Evolutionary conservation across 1,284 basidiomycete species (phyloP).

Genomic region (Ceratobasidium sp.): DNA sequence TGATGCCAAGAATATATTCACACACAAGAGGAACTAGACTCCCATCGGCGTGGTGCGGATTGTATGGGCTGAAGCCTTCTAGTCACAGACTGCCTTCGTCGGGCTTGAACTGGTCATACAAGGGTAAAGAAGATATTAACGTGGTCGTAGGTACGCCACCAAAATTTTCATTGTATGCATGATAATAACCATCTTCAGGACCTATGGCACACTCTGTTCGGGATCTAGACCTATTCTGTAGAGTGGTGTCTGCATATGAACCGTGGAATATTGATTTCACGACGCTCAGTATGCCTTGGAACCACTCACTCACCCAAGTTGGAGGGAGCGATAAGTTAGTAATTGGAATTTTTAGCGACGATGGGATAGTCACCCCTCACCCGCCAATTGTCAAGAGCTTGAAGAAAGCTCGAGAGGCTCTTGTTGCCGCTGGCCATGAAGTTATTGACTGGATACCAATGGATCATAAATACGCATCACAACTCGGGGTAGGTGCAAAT

Average conservation of each 20-base stretch:
- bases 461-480: slow-evolving; percentile 57
- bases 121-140: slow-evolving; percentile 58
- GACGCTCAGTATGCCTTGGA: slow-evolving; percentile 62
- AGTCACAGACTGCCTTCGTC: slow-evolving; percentile 60
- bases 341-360: slow-evolving; percentile 62
- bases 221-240: slow-evolving; percentile 61
- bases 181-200: slow-evolving; percentile 55
- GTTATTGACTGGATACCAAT: slow-evolving; percentile 58
- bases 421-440: slow-evolving; percentile 61
- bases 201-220: slow-evolving; percentile 61
- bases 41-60: slow-evolving; percentile 58
- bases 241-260: slow-evolving; percentile 57
- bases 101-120: slow-evolving; percentile 59
- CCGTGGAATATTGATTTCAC: slow-evolving; percentile 62
- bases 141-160: slow-evolving; percentile 28
- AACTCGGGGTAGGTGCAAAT: slow-evolving; percentile 55
- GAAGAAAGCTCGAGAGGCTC: slow-evolving; percentile 50
- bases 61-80: slow-evolving; percentile 63
- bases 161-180: slow-evolving; percentile 47
- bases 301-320: slow-evolving; percentile 49
- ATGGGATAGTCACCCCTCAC: slow-evolving; percentile 61
- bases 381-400: slow-evolving; percentile 59
- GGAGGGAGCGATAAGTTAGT: slow-evolving; percentile 54
- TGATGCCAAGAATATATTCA: no score
- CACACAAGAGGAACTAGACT: slow-evolving; percentile 43